A percentile compares a stretch with the other conserved stretches of the same genome.
Conservation (phyloP, 208 protist species). For the Novymonas esmeraldas region DNA sequence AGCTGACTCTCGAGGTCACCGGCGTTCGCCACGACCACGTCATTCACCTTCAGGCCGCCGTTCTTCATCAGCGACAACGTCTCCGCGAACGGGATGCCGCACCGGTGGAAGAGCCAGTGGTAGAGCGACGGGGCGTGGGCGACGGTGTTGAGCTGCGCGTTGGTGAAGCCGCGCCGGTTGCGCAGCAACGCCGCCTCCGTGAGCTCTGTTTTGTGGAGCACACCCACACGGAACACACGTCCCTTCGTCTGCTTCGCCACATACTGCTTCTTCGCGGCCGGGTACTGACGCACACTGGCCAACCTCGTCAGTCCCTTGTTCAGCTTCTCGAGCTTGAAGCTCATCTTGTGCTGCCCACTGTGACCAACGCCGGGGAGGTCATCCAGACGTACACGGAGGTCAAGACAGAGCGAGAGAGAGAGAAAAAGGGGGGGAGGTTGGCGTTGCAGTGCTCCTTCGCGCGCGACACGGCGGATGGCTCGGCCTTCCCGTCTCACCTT, state of each 20-base stretch:
- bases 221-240: constrained; percentile 74
- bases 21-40: constrained; percentile 38
- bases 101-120: constrained; percentile 90
- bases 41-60: constrained; percentile 63
- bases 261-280: constrained; percentile 37
- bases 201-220: constrained; percentile 74
- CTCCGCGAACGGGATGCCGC: constrained; percentile 85
- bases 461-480: too few species aligned
- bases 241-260: constrained; percentile 57
- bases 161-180: constrained; percentile 82
- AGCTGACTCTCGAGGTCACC: constrained; percentile 75
- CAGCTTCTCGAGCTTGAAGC: constrained; percentile 58
- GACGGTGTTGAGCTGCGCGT: constrained; percentile 82
- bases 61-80: constrained; percentile 45
- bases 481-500: too few species aligned
- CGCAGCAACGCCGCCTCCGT: constrained; percentile 55
- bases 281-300: constrained; percentile 62
- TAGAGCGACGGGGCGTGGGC: constrained; percentile 86
- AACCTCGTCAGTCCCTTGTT: constrained; percentile 75
- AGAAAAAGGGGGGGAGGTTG: background rate
- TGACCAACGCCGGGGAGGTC: background rate
- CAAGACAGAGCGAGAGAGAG: background rate
- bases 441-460: background rate
- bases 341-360: constrained; percentile 4
- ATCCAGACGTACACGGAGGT: too few species aligned